These are phyloP conservation scores for Cnidoscolus chayamansa DNA, from an alignment of 441 rosid genomes.

Conservation along the genomic window DNA sequence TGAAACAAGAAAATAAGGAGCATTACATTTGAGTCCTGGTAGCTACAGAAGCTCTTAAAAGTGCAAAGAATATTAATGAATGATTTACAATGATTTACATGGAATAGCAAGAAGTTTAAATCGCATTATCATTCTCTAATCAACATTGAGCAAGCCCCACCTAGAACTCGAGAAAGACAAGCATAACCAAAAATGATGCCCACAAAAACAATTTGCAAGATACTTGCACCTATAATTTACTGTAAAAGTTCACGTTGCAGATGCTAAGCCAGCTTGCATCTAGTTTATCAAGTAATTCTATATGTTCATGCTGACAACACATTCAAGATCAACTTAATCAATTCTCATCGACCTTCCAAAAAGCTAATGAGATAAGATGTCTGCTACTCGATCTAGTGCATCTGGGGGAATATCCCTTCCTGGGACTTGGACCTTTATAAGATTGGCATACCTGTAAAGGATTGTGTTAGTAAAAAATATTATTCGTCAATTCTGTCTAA, in stretches of 20 bases:
- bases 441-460: constrained; percentile 52
- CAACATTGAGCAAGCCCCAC: neutral
- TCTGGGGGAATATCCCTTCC: constrained; percentile 82
- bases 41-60: neutral
- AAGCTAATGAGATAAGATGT: constrained; percentile 49
- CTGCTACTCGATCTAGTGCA: constrained; percentile 57
- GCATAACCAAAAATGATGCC: neutral
- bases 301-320: constrained; percentile 18
- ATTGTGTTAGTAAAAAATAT: neutral
- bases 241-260: constrained; percentile 25
- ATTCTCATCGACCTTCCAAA: neutral
- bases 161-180: neutral
- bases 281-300: constrained; percentile 13
- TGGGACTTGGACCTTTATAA: constrained; percentile 64
- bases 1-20: too few relatives aligned
- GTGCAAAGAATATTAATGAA: neutral
- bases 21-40: too few relatives aligned
- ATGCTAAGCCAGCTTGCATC: constrained; percentile 15
- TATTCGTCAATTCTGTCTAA: neutral
- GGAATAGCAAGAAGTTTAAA: neutral
- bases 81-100: neutral
- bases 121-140: neutral
- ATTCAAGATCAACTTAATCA: neutral
- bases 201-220: neutral
- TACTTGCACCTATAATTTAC: constrained; percentile 2